These are phyloP conservation scores for Kandelia obovata DNA, from an alignment of 345 rosid species.

Conservation along the genomic window DNA sequence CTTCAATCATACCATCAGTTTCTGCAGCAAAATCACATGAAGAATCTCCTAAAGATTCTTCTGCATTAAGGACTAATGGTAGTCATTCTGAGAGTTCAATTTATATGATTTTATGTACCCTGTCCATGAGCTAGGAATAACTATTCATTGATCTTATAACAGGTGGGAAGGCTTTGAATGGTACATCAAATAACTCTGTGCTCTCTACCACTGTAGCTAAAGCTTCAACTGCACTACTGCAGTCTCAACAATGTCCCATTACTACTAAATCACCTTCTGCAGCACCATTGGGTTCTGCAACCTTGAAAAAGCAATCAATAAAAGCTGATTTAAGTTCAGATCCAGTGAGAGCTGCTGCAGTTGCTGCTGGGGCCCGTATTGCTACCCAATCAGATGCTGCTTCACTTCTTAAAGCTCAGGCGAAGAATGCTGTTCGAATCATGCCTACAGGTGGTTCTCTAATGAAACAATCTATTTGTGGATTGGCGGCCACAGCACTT, in stretches of 20 bases:
- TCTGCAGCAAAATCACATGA: conserved; percentile 12
- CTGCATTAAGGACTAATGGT: not conserved
- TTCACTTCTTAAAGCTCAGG: conserved; percentile 54
- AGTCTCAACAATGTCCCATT: conserved; percentile 33
- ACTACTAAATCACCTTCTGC: conserved; percentile 31
- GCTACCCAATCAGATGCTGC: conserved; percentile 52
- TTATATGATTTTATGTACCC: not conserved
- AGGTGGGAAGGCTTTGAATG: conserved; percentile 33
- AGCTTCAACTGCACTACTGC: conserved; percentile 40
- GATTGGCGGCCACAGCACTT: conserved; percentile 26
- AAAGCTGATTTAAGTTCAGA: conserved; percentile 43
- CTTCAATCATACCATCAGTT: conserved; percentile 31
- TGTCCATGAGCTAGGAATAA: not conserved
- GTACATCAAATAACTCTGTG: conserved; percentile 23
- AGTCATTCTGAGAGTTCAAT: not conserved
- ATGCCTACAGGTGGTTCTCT: conserved; percentile 46
- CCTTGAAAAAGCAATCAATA: conserved; percentile 31
- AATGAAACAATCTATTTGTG: conserved; percentile 32
- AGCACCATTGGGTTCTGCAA: conserved; percentile 29
- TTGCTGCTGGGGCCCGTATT: conserved; percentile 76
- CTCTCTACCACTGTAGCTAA: conserved; percentile 33
- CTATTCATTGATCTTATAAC: not conserved
- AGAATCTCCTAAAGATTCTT: not conserved
- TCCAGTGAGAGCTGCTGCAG: conserved; percentile 71
- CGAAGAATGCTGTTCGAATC: conserved; percentile 48